Base-by-base conservation (phyloP, 768 basidiomycete genomes). In the Jaapia argillacea region DNA sequence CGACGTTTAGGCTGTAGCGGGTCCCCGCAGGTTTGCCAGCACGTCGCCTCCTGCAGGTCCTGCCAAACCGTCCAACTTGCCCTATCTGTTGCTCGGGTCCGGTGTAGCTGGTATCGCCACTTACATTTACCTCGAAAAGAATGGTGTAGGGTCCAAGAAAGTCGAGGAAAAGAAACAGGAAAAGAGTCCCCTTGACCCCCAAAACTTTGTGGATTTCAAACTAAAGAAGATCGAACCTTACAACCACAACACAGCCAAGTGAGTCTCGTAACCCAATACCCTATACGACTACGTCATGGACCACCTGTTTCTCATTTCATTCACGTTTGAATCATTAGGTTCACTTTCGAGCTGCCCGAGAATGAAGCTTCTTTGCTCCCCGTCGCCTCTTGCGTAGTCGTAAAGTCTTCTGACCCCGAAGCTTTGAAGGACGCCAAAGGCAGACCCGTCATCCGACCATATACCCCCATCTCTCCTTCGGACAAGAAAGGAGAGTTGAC, bases 181-280 rank as follows among this genome's bases (percentile, higher is more conserved):
- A 56, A 80, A 77, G 57, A 83, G 80, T 51, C 77, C 82, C 10
- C 72, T 91, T 21, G 81, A 86, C 57, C 75, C 85, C 5, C 65
- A 85, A 45, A 77, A 81, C 50, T 89, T 81, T 55, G 62, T 79
- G 40, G 78, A 88, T 58, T 83, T 96, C 63, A 81, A 79, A 58
- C 77, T 98, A 54, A 85, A 85, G 61, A 77, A 79, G 55, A 61
- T 89, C 47, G 66, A 79, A 47, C 81, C 81, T 0, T 96, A 94
- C 72, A 98, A 96, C 75, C 85, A 97, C 74, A 96, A 98, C 65
- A 85, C 90, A 12, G 70, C 87, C 24, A 77, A 74, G 79, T 91
- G 50, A 45, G 72, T 61, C 41, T 21, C 42, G 28, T 42, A n/a
- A n/a, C 35, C 41, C 48, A 3, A 25, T 12, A 24, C 36, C 33